Evolutionary conservation across 2,329 filamentous ascomycete species (phyloP), one percentile per base, ranked within the genome.

Genomic region (Nemania diffusa): DNA sequence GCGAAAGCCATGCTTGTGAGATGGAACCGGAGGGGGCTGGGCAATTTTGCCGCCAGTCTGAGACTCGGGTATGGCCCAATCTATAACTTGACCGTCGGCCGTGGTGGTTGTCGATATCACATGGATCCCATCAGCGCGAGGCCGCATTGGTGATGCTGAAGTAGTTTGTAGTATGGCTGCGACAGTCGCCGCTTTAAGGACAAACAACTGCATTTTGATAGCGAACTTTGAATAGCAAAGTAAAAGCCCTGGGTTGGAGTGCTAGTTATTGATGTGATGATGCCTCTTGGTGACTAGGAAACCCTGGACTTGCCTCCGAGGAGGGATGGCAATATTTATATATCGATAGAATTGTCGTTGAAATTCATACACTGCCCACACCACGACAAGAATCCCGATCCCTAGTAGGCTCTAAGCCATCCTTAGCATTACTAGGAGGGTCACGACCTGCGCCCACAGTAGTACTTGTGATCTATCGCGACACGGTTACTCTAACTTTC

Each of bases 21-120:
- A 17, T 8, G 68, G 68, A 22, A 37, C 20, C 15, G 67, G 5
- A 22, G 68, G 68, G 6, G 68, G 37, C 7, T 3, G 56, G 37
- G 68, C 62, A n/a, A 70, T 55, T 2, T 55, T 50, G 40, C 50
- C 44, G 5, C 22, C 11, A 32, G 34, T 34, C 42, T 70, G 68
- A 5, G 68, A 70, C 29, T 69, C 63, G 1, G 68, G 68, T 5
- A 68, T 6, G 48, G 69, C 52, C 68, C 68, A 70, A 56, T 70
- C 68, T 4, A 70, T 40, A 13, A 61, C 15, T 53, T 69, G 65
- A 8, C 68, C 68, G 17, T 70, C 59, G 22, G 59, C 17, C 8
- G 62, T 66, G 1, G 59, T 69, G n/a, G 68, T 70, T 5, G 68
- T 70, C 5, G 58, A 59, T n/a, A 70, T 26, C 6, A 69, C 57